phyloP scores from a whole-genome alignment of 495 filamentous ascomycete genomes.

The Penicillium argentinense region DNA sequence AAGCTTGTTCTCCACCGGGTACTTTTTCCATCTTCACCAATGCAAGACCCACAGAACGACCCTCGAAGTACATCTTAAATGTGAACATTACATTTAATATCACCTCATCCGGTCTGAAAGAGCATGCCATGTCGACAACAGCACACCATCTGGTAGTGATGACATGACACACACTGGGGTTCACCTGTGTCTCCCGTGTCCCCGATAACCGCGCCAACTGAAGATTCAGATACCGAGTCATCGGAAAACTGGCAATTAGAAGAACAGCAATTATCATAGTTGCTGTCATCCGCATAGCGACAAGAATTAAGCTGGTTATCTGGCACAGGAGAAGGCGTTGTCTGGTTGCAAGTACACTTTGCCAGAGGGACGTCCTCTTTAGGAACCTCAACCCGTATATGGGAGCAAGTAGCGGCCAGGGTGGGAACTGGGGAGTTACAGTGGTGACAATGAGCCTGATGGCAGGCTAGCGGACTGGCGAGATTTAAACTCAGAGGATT shows the following conservation, averaged over 20 bases:
- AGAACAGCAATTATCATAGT: neutral
- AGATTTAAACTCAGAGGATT: neutral
- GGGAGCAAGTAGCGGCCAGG: neutral
- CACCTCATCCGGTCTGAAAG: neutral
- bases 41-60: too few species aligned
- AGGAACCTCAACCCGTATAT: neutral
- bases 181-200: neutral
- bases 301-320: neutral
- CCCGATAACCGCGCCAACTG: neutral
- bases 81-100: too few species aligned
- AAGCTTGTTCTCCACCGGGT: too few species aligned
- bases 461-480: neutral
- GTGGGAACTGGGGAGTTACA: neutral
- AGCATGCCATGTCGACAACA: neutral
- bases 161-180: neutral
- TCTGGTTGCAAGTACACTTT: neutral
- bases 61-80: too few species aligned
- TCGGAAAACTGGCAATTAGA: neutral
- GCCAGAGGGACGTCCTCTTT: neutral
- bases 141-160: neutral
- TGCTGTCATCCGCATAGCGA: slow-evolving; percentile 1
- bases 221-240: slow-evolving; percentile 5
- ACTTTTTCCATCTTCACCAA: too few species aligned
- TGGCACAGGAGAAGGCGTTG: neutral
- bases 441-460: neutral